Evolutionary conservation across 352 stramenopile genomes (phyloP).

Genomic region (Globisporangium nagaii): DNA sequence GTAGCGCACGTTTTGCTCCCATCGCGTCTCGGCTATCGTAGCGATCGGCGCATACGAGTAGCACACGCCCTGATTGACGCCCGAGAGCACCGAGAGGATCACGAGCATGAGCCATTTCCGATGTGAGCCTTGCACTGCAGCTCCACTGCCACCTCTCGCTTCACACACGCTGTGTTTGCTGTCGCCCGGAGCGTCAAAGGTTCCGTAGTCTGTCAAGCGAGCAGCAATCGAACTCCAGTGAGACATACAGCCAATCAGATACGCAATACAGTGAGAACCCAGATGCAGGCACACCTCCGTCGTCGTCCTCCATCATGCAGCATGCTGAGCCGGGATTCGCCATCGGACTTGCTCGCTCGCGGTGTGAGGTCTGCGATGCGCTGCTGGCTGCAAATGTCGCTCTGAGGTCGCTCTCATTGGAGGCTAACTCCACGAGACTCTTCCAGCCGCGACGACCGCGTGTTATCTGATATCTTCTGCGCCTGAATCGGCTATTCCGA

Average conservation of each 20-base stretch:
- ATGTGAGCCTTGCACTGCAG: background rate
- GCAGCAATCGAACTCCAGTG: no score
- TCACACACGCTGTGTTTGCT: background rate
- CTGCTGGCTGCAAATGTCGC: no score
- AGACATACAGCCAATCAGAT: background rate
- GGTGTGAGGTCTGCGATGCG: background rate
- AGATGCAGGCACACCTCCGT: background rate
- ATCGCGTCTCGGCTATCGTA: conserved; percentile 50
- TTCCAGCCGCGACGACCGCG: no score
- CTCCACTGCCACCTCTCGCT: no score
- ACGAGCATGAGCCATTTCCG: conserved; percentile 66
- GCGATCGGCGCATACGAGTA: conserved; percentile 78
- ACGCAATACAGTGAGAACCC: background rate
- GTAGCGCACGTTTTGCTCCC: conserved; percentile 35
- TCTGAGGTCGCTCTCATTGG: no score
- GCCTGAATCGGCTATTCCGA: no score
- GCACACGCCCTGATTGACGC: conserved; percentile 69
- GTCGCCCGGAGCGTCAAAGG: background rate
- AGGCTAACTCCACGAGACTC: no score
- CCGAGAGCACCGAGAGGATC: conserved; percentile 55
- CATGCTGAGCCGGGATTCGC: background rate
- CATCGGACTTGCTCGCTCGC: no score
- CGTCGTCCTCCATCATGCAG: conserved; percentile 1
- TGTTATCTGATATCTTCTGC: no score
- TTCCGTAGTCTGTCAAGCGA: background rate